Conservation (phyloP, 352 stramenopile genomes). For the Globisporangium perplexum region DNA sequence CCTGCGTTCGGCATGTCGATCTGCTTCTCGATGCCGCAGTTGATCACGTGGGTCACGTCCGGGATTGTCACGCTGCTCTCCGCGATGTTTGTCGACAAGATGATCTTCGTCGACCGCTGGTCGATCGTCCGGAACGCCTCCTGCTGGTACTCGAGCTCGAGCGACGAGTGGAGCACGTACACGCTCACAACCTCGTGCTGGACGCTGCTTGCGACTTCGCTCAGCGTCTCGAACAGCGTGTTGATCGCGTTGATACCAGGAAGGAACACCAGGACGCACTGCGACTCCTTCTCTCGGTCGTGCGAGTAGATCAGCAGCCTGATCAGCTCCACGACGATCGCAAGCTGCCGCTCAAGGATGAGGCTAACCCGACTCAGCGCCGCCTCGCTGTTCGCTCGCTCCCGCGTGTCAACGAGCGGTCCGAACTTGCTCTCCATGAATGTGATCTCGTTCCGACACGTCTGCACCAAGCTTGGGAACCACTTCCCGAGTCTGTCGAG, state of each 20-base stretch:
- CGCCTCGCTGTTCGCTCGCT: slow-evolving; percentile 37
- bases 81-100: slow-evolving; percentile 95
- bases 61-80: slow-evolving; percentile 97
- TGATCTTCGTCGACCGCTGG: slow-evolving; percentile 82
- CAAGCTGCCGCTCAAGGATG: slow-evolving; percentile 61
- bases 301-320: slow-evolving; percentile 45
- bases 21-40: slow-evolving; percentile 81
- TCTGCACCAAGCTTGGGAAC: slow-evolving; percentile 36
- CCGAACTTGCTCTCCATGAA: slow-evolving; percentile 37
- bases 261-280: slow-evolving; percentile 95
- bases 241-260: slow-evolving; percentile 94
- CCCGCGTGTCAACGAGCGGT: slow-evolving; percentile 16
- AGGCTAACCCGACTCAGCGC: slow-evolving; percentile 44
- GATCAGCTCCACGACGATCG: slow-evolving; percentile 52
- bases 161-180: slow-evolving; percentile 60
- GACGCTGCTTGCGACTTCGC: slow-evolving; percentile 14
- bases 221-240: slow-evolving; percentile 72
- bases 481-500: slow-evolving; percentile 38
- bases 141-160: slow-evolving; percentile 75
- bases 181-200: slow-evolving; percentile 30
- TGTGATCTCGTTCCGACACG: slow-evolving; percentile 35
- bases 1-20: slow-evolving; percentile 75
- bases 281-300: slow-evolving; percentile 23
- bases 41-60: slow-evolving; percentile 89
- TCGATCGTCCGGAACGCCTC: slow-evolving; percentile 50